Conservation (phyloP, 1,284 basidiomycete genomes). For the Macrocystidia cucumis region DNA sequence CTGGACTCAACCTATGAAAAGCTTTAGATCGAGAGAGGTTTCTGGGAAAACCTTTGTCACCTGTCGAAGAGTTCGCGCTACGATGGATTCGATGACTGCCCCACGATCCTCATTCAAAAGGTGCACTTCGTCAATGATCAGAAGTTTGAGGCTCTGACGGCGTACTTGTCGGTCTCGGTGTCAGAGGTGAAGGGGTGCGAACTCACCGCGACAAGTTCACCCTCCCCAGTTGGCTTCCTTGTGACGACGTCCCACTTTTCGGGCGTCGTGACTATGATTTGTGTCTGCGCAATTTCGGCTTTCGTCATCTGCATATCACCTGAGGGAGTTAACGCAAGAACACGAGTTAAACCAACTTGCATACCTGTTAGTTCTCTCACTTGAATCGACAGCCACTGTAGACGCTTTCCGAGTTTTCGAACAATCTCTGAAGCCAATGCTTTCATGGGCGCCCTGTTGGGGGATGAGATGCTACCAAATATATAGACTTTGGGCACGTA, state of each 20-base stretch:
- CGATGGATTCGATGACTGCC: conserved; percentile 97
- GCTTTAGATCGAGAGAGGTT: conserved; percentile 3
- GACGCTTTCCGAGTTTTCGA: conserved; percentile 84
- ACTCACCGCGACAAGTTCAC: conserved; percentile 84
- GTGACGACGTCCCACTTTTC: conserved; percentile 99
- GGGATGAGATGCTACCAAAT: conserved; percentile 1
- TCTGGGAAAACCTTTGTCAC: conserved; percentile 27
- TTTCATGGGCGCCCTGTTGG: conserved; percentile 92
- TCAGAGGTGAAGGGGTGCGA: neutral
- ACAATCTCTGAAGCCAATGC: conserved; percentile 95
- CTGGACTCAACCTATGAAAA: conserved; percentile 80
- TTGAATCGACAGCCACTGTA: conserved; percentile 85
- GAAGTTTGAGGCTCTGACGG: conserved; percentile 78
- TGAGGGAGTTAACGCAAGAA: conserved; percentile 16
- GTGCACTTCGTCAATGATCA: conserved; percentile 99
- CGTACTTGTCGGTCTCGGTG: conserved; percentile 5
- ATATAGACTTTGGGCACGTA: conserved; percentile 28
- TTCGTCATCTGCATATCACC: conserved; percentile 99
- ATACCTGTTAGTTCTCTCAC: conserved; percentile 89
- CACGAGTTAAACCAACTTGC: conserved; percentile 7
- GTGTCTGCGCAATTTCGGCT: conserved; percentile 91
- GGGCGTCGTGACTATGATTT: conserved; percentile 98
- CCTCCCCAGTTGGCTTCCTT: conserved; percentile 93
- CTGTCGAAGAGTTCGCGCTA: conserved; percentile 91
- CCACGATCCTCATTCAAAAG: conserved; percentile 97